A percentile compares a stretch with the other conserved stretches of the same genome.
phyloP scores from a whole-genome alignment of 2,329 filamentous ascomycete species.

The Calonectria honghensis region DNA sequence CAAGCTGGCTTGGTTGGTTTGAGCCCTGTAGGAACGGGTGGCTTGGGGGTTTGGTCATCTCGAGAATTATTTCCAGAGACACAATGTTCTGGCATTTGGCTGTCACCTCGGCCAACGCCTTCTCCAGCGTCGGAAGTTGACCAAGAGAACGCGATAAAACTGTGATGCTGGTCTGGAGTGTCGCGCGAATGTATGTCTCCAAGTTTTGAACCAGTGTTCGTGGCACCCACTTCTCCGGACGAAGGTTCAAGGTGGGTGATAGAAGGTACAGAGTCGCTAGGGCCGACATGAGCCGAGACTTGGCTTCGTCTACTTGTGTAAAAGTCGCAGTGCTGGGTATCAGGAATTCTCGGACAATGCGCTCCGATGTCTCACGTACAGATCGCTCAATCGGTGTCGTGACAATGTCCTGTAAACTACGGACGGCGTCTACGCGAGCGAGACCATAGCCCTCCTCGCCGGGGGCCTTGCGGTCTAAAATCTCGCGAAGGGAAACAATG shows the following conservation, averaged over 20 bases:
- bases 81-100: conserved; percentile 92
- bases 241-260: conserved; percentile 77
- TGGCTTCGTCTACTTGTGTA: conserved; percentile 82
- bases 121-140: conserved; percentile 87
- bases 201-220: conserved; percentile 84
- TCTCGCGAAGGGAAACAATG: conserved; percentile 83
- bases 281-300: conserved; percentile 83
- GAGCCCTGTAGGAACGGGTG: conserved; percentile 77
- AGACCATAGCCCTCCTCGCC: conserved; percentile 87
- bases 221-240: conserved; percentile 77
- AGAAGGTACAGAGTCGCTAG: conserved; percentile 87
- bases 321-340: conserved; percentile 76
- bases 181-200: conserved; percentile 87
- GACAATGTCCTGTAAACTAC: conserved; percentile 81
- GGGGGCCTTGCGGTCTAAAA: conserved; percentile 79
- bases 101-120: conserved; percentile 87
- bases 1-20: conserved; percentile 61
- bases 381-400: conserved; percentile 83
- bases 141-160: conserved; percentile 84
- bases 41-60: conserved; percentile 77
- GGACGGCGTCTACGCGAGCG: conserved; percentile 83
- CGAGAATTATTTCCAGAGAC: conserved; percentile 87
- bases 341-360: conserved; percentile 89
- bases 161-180: conserved; percentile 86
- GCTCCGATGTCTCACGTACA: conserved; percentile 83